phyloP scores from a whole-genome alignment of 2,329 filamentous ascomycete species.

The Cordyceps pruinosa region DNA sequence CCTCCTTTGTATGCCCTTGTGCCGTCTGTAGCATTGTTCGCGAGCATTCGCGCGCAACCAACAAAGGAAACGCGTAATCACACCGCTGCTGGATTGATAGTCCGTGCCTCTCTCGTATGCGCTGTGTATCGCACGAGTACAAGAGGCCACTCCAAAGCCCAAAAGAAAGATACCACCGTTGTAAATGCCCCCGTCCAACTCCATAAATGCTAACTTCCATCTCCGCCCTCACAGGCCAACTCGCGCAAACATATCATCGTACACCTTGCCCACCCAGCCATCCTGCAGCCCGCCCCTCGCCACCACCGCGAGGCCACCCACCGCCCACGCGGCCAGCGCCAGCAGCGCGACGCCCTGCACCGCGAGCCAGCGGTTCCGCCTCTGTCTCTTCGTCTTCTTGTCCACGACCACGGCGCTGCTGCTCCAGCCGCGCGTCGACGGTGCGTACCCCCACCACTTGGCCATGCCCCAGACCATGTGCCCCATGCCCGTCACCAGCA shows the following conservation, averaged over 20 bases:
- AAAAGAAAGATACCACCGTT: background rate
- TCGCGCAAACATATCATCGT: conserved; percentile 56
- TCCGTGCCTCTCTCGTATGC: too few relatives aligned
- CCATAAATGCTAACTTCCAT: background rate
- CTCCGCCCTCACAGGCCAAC: conserved; percentile 22
- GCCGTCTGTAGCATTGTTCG: too few relatives aligned
- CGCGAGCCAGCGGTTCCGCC: conserved; percentile 61
- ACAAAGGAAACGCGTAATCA: too few relatives aligned
- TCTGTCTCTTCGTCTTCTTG: conserved; percentile 43
- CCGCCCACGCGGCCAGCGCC: conserved; percentile 66
- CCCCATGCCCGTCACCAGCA: conserved; percentile 61
- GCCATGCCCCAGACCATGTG: conserved; percentile 82
- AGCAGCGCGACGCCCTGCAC: conserved; percentile 59
- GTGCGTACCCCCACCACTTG: conserved; percentile 67
- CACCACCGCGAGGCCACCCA: conserved; percentile 72
- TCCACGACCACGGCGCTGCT: conserved; percentile 40
- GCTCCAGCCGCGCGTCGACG: conserved; percentile 44
- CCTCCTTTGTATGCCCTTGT: too few relatives aligned
- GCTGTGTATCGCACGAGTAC: too few relatives aligned
- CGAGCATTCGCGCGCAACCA: too few relatives aligned
- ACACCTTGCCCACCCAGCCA: conserved; percentile 76
- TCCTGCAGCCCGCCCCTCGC: conserved; percentile 60
- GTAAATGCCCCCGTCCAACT: background rate
- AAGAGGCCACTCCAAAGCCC: background rate
- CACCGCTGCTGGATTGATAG: too few relatives aligned